Evolutionary conservation across 805 yeast species (phyloP).

Genomic region (Lipomyces sp.): DNA sequence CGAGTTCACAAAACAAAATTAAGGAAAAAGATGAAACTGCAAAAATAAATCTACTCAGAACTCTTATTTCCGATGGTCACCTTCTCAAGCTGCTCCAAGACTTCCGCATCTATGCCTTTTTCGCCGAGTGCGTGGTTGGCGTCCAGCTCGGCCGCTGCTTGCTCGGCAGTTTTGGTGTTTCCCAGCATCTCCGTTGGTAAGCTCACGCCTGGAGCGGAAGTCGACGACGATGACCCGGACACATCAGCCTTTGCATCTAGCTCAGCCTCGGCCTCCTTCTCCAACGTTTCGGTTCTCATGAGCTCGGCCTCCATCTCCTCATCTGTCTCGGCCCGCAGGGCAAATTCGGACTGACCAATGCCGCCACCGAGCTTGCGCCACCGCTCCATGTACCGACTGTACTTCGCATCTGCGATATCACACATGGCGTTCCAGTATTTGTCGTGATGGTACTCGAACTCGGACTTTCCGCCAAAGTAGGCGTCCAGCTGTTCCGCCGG

Average conservation of each 20-base stretch:
- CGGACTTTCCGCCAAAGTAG: slow-evolving; percentile 79
- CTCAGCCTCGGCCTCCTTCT: slow-evolving; percentile 10
- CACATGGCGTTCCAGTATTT: slow-evolving; percentile 73
- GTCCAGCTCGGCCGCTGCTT: slow-evolving; percentile 14
- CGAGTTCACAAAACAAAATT: neutral
- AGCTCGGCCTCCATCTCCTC: slow-evolving; percentile 18
- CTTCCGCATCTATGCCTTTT: slow-evolving; percentile 17
- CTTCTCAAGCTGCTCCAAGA: slow-evolving; percentile 17
- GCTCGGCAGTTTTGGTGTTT: slow-evolving; percentile 12
- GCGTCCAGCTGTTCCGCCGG: slow-evolving; percentile 77
- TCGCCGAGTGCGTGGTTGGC: slow-evolving; percentile 18
- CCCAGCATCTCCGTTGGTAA: slow-evolving; percentile 20
- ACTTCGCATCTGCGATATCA: slow-evolving; percentile 57
- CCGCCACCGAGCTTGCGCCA: slow-evolving; percentile 67
- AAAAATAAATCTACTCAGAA: neutral
- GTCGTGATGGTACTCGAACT: slow-evolving; percentile 78
- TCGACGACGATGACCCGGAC: slow-evolving; percentile 5
- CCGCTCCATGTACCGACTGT: slow-evolving; percentile 60
- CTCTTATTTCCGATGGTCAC: slow-evolving; percentile 22
- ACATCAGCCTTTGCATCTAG: neutral
- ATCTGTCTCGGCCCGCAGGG: slow-evolving; percentile 54
- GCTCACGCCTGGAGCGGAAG: neutral
- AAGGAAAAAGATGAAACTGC: neutral
- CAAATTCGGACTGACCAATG: slow-evolving; percentile 80
- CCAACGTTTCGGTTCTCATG: slow-evolving; percentile 5